Evolutionary conservation across 352 stramenopile genomes (phyloP).

Genomic region (Nothophytophthora sp.): DNA sequence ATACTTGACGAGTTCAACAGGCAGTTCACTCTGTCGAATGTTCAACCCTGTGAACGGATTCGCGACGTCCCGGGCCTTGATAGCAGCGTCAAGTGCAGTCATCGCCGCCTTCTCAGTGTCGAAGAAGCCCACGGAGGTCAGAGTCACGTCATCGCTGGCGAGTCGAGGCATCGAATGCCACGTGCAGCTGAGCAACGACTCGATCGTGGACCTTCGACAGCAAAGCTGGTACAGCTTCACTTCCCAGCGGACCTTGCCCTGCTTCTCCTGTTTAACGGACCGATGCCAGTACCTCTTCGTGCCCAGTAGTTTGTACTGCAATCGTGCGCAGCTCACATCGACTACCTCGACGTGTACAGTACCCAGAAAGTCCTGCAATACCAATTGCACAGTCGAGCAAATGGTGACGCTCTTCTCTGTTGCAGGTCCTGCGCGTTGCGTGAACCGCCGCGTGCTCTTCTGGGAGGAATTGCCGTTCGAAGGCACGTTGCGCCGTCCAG

Average conservation of each 20-base stretch:
- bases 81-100: slow-evolving; percentile 35
- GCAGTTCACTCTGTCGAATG: slow-evolving; percentile 28
- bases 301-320: slow-evolving; percentile 67
- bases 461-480: slow-evolving; percentile 18
- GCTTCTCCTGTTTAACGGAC: slow-evolving; percentile 67
- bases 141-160: slow-evolving; percentile 41
- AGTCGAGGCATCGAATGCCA: slow-evolving; percentile 45
- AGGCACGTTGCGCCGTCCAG: slow-evolving; percentile 14
- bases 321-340: slow-evolving; percentile 52
- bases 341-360: slow-evolving; percentile 21
- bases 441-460: slow-evolving; percentile 5
- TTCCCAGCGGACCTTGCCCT: slow-evolving; percentile 57
- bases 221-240: slow-evolving; percentile 54
- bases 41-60: slow-evolving; percentile 43
- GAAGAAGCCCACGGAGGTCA: slow-evolving; percentile 56
- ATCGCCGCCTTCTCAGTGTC: slow-evolving; percentile 54
- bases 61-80: slow-evolving; percentile 32
- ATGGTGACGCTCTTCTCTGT: slow-evolving; percentile 24
- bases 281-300: slow-evolving; percentile 69
- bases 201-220: slow-evolving; percentile 44
- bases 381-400: slow-evolving; percentile 13
- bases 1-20: slow-evolving; percentile 26
- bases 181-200: slow-evolving; percentile 14
- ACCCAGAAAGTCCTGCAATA: slow-evolving; percentile 11
- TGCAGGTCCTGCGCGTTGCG: slow-evolving; percentile 16